These are phyloP conservation scores for Citrullus amarus DNA, from an alignment of 306 rosid species.

Conservation along the genomic window DNA sequence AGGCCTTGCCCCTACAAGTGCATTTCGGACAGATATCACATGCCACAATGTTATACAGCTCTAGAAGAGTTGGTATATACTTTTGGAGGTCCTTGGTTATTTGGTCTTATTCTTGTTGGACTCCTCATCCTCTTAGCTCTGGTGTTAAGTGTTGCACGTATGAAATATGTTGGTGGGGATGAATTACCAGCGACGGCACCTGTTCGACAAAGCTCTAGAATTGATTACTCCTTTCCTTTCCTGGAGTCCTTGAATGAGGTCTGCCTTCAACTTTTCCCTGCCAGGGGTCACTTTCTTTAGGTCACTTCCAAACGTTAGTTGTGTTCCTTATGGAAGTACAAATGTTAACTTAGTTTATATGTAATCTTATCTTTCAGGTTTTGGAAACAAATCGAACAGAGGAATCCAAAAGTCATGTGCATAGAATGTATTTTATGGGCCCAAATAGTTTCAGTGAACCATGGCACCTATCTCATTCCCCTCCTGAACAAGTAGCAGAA, in stretches of 20 bases:
- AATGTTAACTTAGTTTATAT: conserved; percentile 5
- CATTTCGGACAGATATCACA: conserved; percentile 40
- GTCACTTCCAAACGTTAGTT: neutral
- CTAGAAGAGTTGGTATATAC: conserved; percentile 46
- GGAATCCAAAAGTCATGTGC: conserved; percentile 37
- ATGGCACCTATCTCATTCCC: conserved; percentile 39
- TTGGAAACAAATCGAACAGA: conserved; percentile 36
- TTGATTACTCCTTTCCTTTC: conserved; percentile 87
- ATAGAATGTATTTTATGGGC: conserved; percentile 44
- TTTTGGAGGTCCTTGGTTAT: conserved; percentile 54
- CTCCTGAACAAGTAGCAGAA: conserved; percentile 36
- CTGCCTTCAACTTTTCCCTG: conserved; percentile 11
- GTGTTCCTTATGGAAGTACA: neutral
- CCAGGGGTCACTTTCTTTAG: neutral
- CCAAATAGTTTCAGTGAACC: conserved; percentile 43
- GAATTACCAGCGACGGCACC: conserved; percentile 50
- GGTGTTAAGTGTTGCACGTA: conserved; percentile 86
- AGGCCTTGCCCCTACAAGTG: conserved; percentile 48
- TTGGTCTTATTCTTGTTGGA: conserved; percentile 49
- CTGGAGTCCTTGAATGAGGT: conserved; percentile 96
- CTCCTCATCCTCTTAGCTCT: conserved; percentile 69
- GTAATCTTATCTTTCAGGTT: conserved; percentile 45
- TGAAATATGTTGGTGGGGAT: conserved; percentile 66
- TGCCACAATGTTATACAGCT: conserved; percentile 50
- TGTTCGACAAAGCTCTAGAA: conserved; percentile 57